Evolutionary conservation across 192 early-diverging fungal genomes (phyloP), one percentile per base, ranked within the genome.

Genomic region (Cetraspora pellucida): DNA sequence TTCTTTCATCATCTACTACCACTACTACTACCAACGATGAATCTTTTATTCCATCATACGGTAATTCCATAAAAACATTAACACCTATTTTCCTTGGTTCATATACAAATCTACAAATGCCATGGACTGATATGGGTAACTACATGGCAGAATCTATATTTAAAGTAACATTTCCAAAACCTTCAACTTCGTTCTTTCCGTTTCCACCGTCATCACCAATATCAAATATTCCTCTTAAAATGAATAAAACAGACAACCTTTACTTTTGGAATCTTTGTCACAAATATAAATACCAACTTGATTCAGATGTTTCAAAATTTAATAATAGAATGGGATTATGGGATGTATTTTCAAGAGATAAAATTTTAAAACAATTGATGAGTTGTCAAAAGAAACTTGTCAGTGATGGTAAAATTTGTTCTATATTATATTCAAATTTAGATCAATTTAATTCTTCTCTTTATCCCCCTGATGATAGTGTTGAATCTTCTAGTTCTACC

Each of bases 211-310:
- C 47, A 54, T 54, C 50, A 54, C 11, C 50, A 3, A 54, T n/a
- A 54, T 54, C 50, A 54, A 54, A 14, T 54, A 54, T 5, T n/a
- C 5, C 13, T 54, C 2, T n/a, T 19, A 54, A 14, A 54, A 16
- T 4, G 13, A 54, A 54, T 54, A 64, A 64, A 23, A 43, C 23
- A 23, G 25, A 23, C 19, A 30, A 69, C 10, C 23, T 47, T 27
- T 13, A 50, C 17, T 69, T 69, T 47, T 69, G 67, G 67, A 27
- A 69, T 17, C 45, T 69, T 47, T 45, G 45, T 25, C 44, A 30
- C 17, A 44, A 45, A 46, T 69, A 47, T 30, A 47, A 69, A 69
- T 69, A 4, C 11, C 14, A 28, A 50, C 21, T 69, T 27, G 14
- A 49, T 27, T 47, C 44, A 3, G 3, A n/a, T 28, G 25, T 47